A percentile compares a stretch with the other conserved stretches of the same genome.
phyloP scores from a whole-genome alignment of 169 alveolate genomes.

The Blepharisma undulans region DNA sequence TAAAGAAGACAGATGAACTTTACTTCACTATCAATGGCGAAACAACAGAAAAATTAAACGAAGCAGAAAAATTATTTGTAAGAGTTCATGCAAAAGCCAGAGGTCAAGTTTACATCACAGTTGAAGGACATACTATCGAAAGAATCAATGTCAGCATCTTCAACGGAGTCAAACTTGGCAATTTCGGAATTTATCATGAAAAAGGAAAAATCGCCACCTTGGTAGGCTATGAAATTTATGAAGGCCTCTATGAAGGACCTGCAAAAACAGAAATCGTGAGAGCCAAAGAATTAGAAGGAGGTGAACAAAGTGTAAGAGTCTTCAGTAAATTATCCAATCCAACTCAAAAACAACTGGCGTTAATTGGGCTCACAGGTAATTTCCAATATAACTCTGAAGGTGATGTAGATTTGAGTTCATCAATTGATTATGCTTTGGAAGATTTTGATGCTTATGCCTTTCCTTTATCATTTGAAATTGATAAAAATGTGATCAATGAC shows the following conservation, averaged over 20 bases:
- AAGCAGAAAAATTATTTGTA: not conserved
- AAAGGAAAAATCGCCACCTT: not conserved
- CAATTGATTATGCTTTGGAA: not conserved
- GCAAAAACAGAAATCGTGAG: not conserved
- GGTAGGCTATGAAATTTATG: not conserved
- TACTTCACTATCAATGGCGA: not conserved
- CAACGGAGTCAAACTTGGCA: not conserved
- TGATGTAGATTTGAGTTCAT: not conserved
- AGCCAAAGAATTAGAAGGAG: not conserved
- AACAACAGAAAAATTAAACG: not conserved
- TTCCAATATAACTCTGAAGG: no score
- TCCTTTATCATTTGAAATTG: not conserved
- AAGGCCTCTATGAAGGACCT: not conserved
- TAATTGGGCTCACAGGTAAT: no score
- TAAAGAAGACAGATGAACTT: not conserved
- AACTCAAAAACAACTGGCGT: no score
- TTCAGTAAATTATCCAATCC: no score
- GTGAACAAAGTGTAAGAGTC: not conserved
- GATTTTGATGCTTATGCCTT: not conserved
- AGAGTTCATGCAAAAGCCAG: not conserved
- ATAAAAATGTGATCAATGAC: not conserved
- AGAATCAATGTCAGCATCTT: not conserved
- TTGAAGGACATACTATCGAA: not conserved
- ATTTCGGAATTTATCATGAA: not conserved
- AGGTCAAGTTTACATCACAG: not conserved